phyloP scores from a whole-genome alignment of 495 filamentous ascomycete species.

The Aspergillus avenaceus region DNA sequence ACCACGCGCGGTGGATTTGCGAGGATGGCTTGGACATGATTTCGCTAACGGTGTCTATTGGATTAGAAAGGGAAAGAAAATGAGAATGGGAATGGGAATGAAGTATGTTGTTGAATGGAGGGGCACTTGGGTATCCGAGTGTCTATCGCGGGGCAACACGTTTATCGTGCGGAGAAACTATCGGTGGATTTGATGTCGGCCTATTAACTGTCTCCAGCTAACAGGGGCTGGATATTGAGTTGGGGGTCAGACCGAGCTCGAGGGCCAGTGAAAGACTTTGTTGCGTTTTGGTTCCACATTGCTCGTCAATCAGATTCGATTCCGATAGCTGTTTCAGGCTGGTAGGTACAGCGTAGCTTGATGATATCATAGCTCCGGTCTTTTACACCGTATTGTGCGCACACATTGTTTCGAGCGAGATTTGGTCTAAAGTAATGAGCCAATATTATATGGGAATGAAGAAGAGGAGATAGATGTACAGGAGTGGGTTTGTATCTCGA shows the following conservation, averaged over 20 bases:
- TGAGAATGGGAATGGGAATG: too few species aligned
- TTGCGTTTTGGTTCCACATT: background rate
- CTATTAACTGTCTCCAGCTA: background rate
- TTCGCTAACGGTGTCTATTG: background rate
- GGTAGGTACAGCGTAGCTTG: too few species aligned
- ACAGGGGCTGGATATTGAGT: background rate
- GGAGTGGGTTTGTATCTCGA: too few species aligned
- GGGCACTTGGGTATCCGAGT: background rate
- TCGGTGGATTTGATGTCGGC: conserved; percentile 20
- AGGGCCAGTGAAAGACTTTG: background rate
- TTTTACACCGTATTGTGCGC: too few species aligned
- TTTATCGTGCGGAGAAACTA: conserved; percentile 11
- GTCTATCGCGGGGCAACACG: conserved; percentile 3
- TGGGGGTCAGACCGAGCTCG: background rate
- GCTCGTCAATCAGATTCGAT: too few species aligned
- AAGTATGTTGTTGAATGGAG: background rate
- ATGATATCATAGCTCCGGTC: too few species aligned
- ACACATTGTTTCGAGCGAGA: too few species aligned
- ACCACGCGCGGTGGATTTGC: conserved; percentile 44
- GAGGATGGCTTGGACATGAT: conserved; percentile 26
- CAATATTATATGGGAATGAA: too few species aligned
- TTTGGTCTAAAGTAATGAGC: too few species aligned
- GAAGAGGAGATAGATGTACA: too few species aligned
- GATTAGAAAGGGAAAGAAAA: background rate
- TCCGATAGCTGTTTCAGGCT: too few species aligned